Conservation (phyloP, 139 green algal genomes). For the Micractinium sp. region DNA sequence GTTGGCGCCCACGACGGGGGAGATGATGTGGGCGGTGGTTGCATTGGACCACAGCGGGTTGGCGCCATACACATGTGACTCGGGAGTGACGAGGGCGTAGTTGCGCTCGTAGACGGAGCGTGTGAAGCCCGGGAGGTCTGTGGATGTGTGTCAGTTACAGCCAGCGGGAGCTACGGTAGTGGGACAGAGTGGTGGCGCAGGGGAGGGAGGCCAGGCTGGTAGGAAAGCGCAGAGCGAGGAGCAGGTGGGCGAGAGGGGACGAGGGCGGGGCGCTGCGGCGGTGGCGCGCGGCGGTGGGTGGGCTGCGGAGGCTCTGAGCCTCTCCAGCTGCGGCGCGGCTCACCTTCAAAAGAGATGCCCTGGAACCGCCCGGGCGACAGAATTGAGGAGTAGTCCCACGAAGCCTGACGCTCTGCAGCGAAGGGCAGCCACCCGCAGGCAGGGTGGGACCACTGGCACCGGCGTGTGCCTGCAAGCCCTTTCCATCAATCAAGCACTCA, state of each 20-base stretch:
- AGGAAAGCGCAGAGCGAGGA: not conserved
- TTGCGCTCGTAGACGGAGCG: conserved; percentile 78
- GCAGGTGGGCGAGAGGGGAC: not conserved
- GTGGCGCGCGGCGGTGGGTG: not conserved
- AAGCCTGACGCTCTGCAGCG: not conserved
- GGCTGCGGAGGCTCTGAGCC: not conserved
- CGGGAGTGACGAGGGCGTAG: conserved; percentile 91
- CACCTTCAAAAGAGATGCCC: conserved; percentile 46
- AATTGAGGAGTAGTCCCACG: conserved; percentile 45
- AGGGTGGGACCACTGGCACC: no score
- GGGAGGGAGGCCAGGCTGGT: not conserved
- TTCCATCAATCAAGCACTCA: no score
- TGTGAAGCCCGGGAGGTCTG: conserved; percentile 93
- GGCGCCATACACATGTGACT: conserved; percentile 80
- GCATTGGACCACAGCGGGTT: conserved; percentile 57
- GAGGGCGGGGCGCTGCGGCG: not conserved
- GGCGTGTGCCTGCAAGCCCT: no score
- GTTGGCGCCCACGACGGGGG: conserved; percentile 77
- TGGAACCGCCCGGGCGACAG: conserved; percentile 33
- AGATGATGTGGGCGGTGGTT: conserved; percentile 82
- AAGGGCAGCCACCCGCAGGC: not conserved
- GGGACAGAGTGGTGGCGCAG: not conserved
- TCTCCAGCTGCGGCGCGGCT: not conserved
- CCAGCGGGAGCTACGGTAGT: no score
- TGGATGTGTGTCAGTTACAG: not conserved